Conservation (phyloP, 352 stramenopile genomes). For the Phytophthora quininea region DNA sequence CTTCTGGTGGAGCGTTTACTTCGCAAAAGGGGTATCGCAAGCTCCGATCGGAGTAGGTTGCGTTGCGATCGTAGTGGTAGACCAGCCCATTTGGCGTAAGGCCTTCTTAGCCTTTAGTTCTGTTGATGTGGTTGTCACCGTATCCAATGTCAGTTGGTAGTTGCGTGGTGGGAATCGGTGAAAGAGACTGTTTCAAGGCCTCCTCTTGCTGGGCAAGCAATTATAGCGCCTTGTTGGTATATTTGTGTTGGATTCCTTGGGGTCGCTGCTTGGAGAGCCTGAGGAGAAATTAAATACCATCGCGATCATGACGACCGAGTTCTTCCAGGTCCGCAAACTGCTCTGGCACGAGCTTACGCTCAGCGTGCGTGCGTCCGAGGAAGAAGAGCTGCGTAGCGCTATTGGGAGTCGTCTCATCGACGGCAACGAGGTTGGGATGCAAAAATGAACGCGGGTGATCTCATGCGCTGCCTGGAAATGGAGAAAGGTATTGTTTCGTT, state of each 20-base stretch:
- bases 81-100: no score
- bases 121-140: not conserved
- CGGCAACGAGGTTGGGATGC: constrained; percentile 56
- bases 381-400: constrained; percentile 61
- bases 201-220: no score
- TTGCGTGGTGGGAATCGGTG: not conserved
- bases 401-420: constrained; percentile 72
- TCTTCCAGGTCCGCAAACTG: constrained; percentile 72
- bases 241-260: no score
- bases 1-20: not conserved
- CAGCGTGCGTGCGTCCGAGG: constrained; percentile 55
- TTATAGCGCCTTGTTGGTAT: no score
- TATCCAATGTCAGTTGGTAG: not conserved
- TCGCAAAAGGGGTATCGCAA: constrained; percentile 1
- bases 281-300: no score
- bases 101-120: not conserved
- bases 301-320: constrained; percentile 45
- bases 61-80: not conserved
- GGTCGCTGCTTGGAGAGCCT: no score
- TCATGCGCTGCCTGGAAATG: no score
- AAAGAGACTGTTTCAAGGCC: not conserved
- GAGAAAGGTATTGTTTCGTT: no score
- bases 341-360: constrained; percentile 80
- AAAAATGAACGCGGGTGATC: not conserved
- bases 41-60: constrained; percentile 1